phyloP scores from a whole-genome alignment of 139 green algal genomes.

The Microglena sp. region DNA sequence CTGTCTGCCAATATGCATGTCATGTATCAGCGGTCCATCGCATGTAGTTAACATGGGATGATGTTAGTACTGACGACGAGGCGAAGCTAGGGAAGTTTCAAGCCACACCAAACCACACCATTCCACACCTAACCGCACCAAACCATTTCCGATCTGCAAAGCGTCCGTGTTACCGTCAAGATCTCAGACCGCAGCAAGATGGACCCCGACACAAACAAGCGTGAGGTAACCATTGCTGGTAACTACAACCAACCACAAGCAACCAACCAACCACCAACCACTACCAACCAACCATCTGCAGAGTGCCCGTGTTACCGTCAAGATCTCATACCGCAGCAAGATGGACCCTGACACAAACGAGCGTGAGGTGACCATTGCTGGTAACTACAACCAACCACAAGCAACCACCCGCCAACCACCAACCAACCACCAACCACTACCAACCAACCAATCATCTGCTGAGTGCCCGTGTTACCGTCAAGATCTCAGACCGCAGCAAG shows the following conservation, averaged over 20 bases:
- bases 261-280: too few relatives aligned
- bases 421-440: background rate
- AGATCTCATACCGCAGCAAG: slow-evolving; percentile 35
- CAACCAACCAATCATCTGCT: too few relatives aligned
- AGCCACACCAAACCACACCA: too few relatives aligned
- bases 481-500: slow-evolving; percentile 43
- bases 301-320: slow-evolving; percentile 42
- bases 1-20: too few relatives aligned
- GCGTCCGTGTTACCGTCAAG: slow-evolving; percentile 42
- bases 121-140: background rate
- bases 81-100: too few relatives aligned
- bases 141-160: slow-evolving; percentile 11
- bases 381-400: too few relatives aligned
- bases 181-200: slow-evolving; percentile 42
- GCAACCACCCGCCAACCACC: too few relatives aligned
- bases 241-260: too few relatives aligned
- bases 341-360: slow-evolving; percentile 41
- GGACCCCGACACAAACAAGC: slow-evolving; percentile 38
- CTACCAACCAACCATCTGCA: slow-evolving; percentile 15
- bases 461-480: slow-evolving; percentile 49
- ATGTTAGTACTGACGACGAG: too few relatives aligned
- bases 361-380: too few relatives aligned
- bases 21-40: too few relatives aligned
- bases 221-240: slow-evolving; percentile 40
- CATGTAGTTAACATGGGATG: too few relatives aligned